Conservation (phyloP, 345 rosid genomes). For the Eucalyptus caleyi region DNA sequence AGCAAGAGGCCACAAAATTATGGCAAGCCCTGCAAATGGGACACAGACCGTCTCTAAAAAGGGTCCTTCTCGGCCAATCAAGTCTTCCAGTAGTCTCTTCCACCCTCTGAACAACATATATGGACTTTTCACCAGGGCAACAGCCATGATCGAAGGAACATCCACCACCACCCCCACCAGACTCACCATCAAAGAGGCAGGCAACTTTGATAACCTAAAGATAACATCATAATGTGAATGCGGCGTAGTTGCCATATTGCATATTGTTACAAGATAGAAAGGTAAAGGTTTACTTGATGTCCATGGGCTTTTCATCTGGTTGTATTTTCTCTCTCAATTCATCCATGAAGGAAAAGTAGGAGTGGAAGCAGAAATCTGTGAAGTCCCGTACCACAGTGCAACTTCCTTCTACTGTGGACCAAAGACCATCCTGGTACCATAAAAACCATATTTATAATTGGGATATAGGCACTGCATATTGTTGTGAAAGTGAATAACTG, state of each 20-base stretch:
- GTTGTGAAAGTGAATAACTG: neutral
- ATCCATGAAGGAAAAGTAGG: constrained; percentile 86
- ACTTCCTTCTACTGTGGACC: constrained; percentile 52
- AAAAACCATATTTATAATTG: neutral
- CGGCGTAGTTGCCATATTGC: neutral
- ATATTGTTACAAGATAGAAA: neutral
- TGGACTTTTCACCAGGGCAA: constrained; percentile 80
- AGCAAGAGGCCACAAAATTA: constrained; percentile 79
- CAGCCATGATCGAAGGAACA: constrained; percentile 36
- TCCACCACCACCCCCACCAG: constrained; percentile 55
- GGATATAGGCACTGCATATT: neutral
- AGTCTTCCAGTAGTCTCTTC: constrained; percentile 80
- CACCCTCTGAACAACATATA: constrained; percentile 77
- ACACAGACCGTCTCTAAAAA: constrained; percentile 83
- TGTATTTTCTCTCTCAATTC: constrained; percentile 48
- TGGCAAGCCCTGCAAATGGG: constrained; percentile 85
- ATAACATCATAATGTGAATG: neutral
- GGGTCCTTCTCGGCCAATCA: constrained; percentile 86
- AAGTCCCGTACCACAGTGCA: constrained; percentile 64
- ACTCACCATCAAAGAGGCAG: constrained; percentile 54
- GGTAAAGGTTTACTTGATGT: constrained; percentile 29
- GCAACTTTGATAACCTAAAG: constrained; percentile 48
- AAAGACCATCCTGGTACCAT: constrained; percentile 46
- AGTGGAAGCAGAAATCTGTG: constrained; percentile 82
- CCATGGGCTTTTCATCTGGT: constrained; percentile 40